These are phyloP conservation scores for Dentipellis fragilis DNA, from an alignment of 768 basidiomycete genomes.

Conservation along the genomic window DNA sequence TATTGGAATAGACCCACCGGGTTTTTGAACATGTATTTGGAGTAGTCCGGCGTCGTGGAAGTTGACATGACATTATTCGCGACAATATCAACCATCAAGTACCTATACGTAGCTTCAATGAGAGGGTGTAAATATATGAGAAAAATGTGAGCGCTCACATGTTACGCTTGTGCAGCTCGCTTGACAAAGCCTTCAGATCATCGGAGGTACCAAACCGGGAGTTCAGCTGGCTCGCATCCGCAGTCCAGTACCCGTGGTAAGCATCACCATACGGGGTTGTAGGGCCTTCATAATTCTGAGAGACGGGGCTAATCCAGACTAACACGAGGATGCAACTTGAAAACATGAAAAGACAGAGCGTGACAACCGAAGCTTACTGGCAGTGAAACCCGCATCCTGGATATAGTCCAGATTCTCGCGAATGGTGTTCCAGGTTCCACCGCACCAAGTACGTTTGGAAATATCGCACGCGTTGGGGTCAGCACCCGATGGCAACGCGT, in stretches of 20 bases:
- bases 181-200: conserved; percentile 59
- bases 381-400: conserved; percentile 73
- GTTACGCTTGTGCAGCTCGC: conserved; percentile 56
- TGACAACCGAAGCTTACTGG: conserved; percentile 30
- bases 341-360: neutral
- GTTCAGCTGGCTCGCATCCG: conserved; percentile 60
- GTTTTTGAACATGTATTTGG: conserved; percentile 60
- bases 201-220: conserved; percentile 59
- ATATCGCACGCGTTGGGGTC: conserved; percentile 47
- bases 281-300: conserved; percentile 67
- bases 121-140: neutral
- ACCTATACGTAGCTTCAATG: conserved; percentile 26
- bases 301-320: conserved; percentile 83
- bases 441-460: conserved; percentile 60
- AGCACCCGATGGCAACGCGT: conserved; percentile 51
- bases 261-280: conserved; percentile 67
- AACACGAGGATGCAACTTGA: conserved; percentile 1
- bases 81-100: conserved; percentile 79
- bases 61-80: conserved; percentile 81
- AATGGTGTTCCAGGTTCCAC: conserved; percentile 78
- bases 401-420: conserved; percentile 78
- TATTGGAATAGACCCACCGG: conserved; percentile 25
- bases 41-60: conserved; percentile 50
- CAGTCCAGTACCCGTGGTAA: conserved; percentile 83
- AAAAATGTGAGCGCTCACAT: conserved; percentile 40